Base-by-base conservation (phyloP, 2,329 filamentous ascomycete species). In the Cordyceps farinosa region DNA sequence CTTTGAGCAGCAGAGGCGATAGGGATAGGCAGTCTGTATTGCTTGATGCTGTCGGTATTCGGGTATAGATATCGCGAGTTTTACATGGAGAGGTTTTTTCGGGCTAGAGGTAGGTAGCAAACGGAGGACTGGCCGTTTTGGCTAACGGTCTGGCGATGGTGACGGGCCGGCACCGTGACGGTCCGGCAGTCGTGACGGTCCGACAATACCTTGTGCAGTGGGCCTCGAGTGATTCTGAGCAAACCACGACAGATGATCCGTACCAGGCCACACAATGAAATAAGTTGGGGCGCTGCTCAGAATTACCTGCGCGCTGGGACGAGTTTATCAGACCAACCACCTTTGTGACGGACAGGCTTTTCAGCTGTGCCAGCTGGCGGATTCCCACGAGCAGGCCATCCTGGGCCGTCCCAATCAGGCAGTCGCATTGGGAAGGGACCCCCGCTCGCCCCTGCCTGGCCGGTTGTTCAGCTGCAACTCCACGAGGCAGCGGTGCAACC, bases 331-430 rank as follows among this genome's bases (percentile, higher is more conserved):
- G 22, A 22, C 22, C 22, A 22, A 22, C 22, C 22, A 22, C 22
- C 22, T 22, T 22, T 22, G 22, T 22, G 22, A 22, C 22, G 8
- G 40, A 54, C 7, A 17, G 27, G 44, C 36, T 27, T 22, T 51
- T 60, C 57, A 61, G 57, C 57, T 61, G 36, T 15, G 54, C 55
- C 55, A 58, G 55, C 55, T 58, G 55, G 55, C 30, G 30, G 30
- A 48, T 30, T 44, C 40, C 17, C 11, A n/a, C 13, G 45, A n/a
- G 7, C 42, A 36, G 34, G 32, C 55, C 13, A 32, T 40, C 34
- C 27, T 44, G 40, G 40, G 36, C 10, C 38, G 57, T 60, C 57
- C 57, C 36, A 60, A 60, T 60, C 30, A 60, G 57, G 57, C 34
- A 60, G 47, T 60, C 44, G 15, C 57, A 27, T 52, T 50, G 22